A percentile compares a stretch with the other conserved stretches of the same genome.
These are phyloP conservation scores for Hortiboletus flavorubellus DNA, from an alignment of 768 basidiomycete species.

Conservation along the genomic window DNA sequence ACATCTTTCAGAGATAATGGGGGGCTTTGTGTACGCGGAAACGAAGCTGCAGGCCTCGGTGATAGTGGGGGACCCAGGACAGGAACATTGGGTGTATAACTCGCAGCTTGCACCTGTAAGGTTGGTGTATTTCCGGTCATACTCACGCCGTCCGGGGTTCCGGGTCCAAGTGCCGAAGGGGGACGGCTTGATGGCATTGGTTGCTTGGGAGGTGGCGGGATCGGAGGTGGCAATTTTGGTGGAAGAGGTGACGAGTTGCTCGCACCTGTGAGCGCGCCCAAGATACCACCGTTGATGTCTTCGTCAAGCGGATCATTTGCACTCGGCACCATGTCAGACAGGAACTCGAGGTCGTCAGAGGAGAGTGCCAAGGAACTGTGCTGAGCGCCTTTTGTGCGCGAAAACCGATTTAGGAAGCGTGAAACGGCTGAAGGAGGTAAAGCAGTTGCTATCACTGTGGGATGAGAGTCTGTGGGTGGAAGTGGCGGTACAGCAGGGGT, in stretches of 20 bases:
- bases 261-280: slow-evolving; percentile 41
- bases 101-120: slow-evolving; percentile 1
- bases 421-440: slow-evolving; percentile 69
- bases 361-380: slow-evolving; percentile 68
- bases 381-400: slow-evolving; percentile 41
- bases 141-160: not conserved
- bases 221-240: slow-evolving; percentile 44
- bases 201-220: slow-evolving; percentile 34
- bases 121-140: not conserved
- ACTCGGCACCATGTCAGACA: slow-evolving; percentile 64
- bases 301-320: slow-evolving; percentile 40
- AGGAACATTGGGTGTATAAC: slow-evolving; percentile 8
- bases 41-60: slow-evolving; percentile 29
- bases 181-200: slow-evolving; percentile 19
- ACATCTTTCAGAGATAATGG: slow-evolving; percentile 2
- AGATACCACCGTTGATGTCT: slow-evolving; percentile 30
- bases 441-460: not conserved
- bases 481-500: slow-evolving; percentile 10
- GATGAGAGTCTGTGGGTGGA: slow-evolving; percentile 5
- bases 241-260: slow-evolving; percentile 42
- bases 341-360: slow-evolving; percentile 76
- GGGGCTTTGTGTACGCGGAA: slow-evolving; percentile 15
- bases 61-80: slow-evolving; percentile 25
- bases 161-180: slow-evolving; percentile 6
- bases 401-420: slow-evolving; percentile 78